Evolutionary conservation across 441 rosid species (phyloP).

Genomic region (Aquilaria agallochum): DNA sequence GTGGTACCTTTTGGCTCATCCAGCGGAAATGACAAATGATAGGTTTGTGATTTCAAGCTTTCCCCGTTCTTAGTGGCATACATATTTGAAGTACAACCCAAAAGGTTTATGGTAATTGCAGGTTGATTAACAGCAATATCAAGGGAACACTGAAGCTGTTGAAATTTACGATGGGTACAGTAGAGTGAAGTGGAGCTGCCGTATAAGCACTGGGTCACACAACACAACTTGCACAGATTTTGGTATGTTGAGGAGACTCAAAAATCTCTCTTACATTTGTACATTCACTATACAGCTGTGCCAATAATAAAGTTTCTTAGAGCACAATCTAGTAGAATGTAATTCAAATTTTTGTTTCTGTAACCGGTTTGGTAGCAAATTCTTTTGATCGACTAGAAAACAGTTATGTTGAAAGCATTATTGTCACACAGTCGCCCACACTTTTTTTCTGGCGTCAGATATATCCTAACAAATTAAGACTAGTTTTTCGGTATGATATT

Average conservation of each 20-base stretch:
- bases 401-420: neutral
- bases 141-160: too few relatives aligned
- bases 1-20: slow-evolving; percentile 19
- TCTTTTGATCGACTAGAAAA: slow-evolving; percentile 23
- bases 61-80: neutral
- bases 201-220: slow-evolving; percentile 12
- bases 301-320: slow-evolving; percentile 14
- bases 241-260: slow-evolving; percentile 18
- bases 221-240: slow-evolving; percentile 22
- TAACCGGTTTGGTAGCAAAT: slow-evolving; percentile 14
- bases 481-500: too few relatives aligned
- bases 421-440: too few relatives aligned
- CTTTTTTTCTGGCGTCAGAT: too few relatives aligned
- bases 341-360: slow-evolving; percentile 11
- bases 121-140: slow-evolving; percentile 18
- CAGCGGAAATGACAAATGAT: slow-evolving; percentile 19
- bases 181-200: neutral
- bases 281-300: slow-evolving; percentile 15
- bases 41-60: slow-evolving; percentile 9
- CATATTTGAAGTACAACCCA: slow-evolving; percentile 4
- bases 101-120: slow-evolving; percentile 13
- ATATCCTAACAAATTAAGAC: too few relatives aligned
- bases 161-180: too few relatives aligned
- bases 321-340: slow-evolving; percentile 16
- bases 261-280: slow-evolving; percentile 25